A percentile compares a stretch with the other conserved stretches of the same genome.
These are phyloP conservation scores for Collybiopsis luxurians DNA, from an alignment of 768 basidiomycete species.

Conservation along the genomic window DNA sequence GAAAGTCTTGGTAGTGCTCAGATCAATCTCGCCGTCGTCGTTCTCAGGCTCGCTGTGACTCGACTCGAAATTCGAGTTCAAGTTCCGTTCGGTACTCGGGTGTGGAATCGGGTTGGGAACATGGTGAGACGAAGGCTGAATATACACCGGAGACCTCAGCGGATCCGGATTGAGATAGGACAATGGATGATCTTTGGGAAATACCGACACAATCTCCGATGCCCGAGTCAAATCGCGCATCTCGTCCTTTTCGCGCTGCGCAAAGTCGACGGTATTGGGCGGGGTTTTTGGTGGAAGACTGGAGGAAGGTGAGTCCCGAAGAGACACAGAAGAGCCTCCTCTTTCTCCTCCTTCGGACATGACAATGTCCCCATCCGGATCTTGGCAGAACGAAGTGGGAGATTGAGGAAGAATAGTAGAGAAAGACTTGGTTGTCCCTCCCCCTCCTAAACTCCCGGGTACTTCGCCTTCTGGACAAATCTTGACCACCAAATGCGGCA, in stretches of 20 bases:
- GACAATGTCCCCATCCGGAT: conserved; percentile 17
- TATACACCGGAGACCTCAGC: conserved; percentile 7
- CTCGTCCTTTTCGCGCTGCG: conserved; percentile 82
- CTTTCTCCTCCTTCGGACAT: conserved; percentile 6
- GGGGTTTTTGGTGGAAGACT: conserved; percentile 10
- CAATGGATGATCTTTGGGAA: conserved; percentile 17
- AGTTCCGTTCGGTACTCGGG: no score
- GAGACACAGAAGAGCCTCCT: no score
- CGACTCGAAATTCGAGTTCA: no score
- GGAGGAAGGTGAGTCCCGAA: conserved; percentile 1
- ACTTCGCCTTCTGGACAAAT: conserved; percentile 34
- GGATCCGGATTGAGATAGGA: conserved; percentile 1
- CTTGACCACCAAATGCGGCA: conserved; percentile 55
- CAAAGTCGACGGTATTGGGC: conserved; percentile 75
- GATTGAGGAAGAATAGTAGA: background rate
- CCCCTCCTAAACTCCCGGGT: conserved; percentile 7
- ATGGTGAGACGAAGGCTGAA: background rate
- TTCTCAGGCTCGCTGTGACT: no score
- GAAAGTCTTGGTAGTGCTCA: conserved; percentile 33
- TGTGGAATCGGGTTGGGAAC: background rate
- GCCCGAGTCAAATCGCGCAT: conserved; percentile 86
- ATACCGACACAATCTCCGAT: conserved; percentile 66
- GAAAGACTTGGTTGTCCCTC: conserved; percentile 6
- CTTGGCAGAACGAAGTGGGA: background rate
- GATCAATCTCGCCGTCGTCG: conserved; percentile 17